These are phyloP conservation scores for Podospora appendiculata DNA, from an alignment of 495 filamentous ascomycete species.

Conservation along the genomic window DNA sequence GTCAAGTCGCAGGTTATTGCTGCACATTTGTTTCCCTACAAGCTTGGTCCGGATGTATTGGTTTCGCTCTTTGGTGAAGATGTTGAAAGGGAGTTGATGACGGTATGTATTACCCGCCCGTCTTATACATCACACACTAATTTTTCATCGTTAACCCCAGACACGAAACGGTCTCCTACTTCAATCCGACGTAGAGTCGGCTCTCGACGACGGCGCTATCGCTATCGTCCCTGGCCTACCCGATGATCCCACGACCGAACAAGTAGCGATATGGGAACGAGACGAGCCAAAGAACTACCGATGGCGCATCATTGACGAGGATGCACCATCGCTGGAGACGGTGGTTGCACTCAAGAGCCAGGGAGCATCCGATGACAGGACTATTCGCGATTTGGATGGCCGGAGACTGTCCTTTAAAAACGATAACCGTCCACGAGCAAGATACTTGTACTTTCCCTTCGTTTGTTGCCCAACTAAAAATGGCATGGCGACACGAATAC, in stretches of 20 bases:
- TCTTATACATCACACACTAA: no score
- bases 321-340: neutral
- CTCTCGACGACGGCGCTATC: conserved; percentile 13
- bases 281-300: conserved; percentile 2
- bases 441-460: conserved; percentile 16
- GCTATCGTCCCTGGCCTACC: conserved; percentile 14
- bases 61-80: conserved; percentile 12
- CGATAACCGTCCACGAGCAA: conserved; percentile 9
- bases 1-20: conserved; percentile 1
- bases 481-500: conserved; percentile 13
- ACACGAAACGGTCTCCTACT: conserved; percentile 14
- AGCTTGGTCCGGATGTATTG: conserved; percentile 8
- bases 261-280: neutral
- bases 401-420: conserved; percentile 13
- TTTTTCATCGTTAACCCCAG: neutral
- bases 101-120: conserved; percentile 9
- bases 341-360: neutral
- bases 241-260: conserved; percentile 1
- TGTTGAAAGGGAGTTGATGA: conserved; percentile 9
- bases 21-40: conserved; percentile 14
- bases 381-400: conserved; percentile 7
- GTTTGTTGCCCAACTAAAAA: conserved; percentile 8
- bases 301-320: conserved; percentile 6
- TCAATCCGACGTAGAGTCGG: conserved; percentile 3
- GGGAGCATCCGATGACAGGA: no score